A percentile compares a stretch with the other conserved stretches of the same genome.
Evolutionary conservation across 768 basidiomycete genomes (phyloP).

Genomic region (Leucosporidium creatinivorum): DNA sequence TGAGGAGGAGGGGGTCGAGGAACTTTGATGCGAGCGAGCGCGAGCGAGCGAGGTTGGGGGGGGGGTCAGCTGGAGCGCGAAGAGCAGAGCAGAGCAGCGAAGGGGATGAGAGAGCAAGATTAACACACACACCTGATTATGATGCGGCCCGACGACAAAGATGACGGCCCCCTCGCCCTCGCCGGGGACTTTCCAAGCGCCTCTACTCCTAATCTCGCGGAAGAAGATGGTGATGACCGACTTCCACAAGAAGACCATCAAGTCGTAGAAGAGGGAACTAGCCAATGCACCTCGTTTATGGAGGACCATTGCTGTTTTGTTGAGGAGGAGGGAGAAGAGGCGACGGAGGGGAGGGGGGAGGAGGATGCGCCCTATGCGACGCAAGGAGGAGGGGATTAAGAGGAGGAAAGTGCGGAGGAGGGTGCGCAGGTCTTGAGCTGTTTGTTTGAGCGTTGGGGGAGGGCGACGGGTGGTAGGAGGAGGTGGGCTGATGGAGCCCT

Average conservation of each 20-base stretch:
- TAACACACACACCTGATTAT: constrained; percentile 61
- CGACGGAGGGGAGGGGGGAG: constrained; percentile 17
- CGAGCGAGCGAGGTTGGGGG: not conserved
- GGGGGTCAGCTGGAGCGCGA: not conserved
- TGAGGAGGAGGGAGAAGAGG: constrained; percentile 25
- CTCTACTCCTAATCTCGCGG: constrained; percentile 85
- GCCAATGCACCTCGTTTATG: constrained; percentile 30
- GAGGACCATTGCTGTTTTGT: constrained; percentile 27
- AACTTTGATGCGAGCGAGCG: constrained; percentile 53
- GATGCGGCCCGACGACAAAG: constrained; percentile 86
- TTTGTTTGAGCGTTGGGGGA: constrained; percentile 22
- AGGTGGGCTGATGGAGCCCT: not conserved
- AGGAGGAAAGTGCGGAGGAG: constrained; percentile 33
- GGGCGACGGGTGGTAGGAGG: constrained; percentile 1
- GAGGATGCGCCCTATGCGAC: constrained; percentile 23
- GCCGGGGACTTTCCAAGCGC: constrained; percentile 86
- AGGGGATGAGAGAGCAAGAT: too few relatives aligned
- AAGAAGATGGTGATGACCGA: constrained; percentile 88
- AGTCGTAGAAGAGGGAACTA: constrained; percentile 53
- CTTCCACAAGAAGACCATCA: constrained; percentile 70
- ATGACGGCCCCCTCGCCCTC: constrained; percentile 69
- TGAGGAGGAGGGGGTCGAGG: constrained; percentile 78
- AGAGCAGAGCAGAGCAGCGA: not conserved
- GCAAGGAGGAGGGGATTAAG: constrained; percentile 29
- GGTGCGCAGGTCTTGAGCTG: constrained; percentile 28